These are phyloP conservation scores for Mucor plumbeus DNA, from an alignment of 371 early-diverging fungal species.

Conservation along the genomic window DNA sequence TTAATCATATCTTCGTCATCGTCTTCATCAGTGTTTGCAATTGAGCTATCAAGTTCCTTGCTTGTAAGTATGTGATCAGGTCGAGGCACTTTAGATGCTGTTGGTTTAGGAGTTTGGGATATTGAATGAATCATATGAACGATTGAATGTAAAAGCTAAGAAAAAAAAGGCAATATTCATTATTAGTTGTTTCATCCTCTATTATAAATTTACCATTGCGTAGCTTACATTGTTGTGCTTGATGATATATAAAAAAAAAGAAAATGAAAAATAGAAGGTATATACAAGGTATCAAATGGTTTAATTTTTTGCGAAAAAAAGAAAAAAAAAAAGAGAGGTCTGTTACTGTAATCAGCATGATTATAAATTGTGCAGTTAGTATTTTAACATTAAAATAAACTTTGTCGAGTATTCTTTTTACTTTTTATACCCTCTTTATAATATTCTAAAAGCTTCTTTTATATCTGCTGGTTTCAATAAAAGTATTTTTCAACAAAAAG, in stretches of 20 bases:
- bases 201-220: background rate
- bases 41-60: background rate
- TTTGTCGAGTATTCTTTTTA: background rate
- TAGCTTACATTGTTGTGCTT: background rate
- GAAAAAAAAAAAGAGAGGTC: background rate
- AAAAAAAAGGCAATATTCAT: background rate
- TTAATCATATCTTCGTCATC: constrained; percentile 22
- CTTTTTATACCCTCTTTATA: background rate
- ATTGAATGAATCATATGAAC: background rate
- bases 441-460: no score
- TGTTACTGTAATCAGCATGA: background rate
- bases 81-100: background rate
- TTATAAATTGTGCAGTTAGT: background rate
- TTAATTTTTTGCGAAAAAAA: background rate
- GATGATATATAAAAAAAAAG: background rate
- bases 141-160: background rate
- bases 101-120: background rate
- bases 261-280: constrained; percentile 1
- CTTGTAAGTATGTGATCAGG: background rate
- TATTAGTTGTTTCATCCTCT: background rate
- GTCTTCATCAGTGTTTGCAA: constrained; percentile 5
- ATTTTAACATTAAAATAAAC: background rate
- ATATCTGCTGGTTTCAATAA: no score
- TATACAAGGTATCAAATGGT: constrained; percentile 17
- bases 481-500: no score